Percentiles rank a stretch among this genome's conserved stretches.
Conservation (phyloP, 176 grass and related monocot genomes). For the Typha latifolia region DNA sequence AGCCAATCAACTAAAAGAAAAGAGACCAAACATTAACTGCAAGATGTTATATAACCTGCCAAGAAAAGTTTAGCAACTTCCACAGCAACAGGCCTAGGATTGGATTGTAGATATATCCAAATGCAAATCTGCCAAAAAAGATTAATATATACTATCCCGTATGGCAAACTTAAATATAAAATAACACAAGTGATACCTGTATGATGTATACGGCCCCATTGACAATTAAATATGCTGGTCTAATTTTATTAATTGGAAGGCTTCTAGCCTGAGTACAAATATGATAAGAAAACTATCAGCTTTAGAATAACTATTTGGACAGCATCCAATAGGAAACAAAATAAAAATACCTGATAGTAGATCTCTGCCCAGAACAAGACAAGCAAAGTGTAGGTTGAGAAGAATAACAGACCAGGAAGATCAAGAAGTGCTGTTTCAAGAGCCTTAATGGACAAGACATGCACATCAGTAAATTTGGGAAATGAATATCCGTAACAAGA, state of each 20-base stretch:
- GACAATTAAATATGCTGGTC: not conserved
- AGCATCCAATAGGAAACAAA: not conserved
- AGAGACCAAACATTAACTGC: not conserved
- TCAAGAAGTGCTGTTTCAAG: conserved; percentile 87
- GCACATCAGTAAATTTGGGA: no score
- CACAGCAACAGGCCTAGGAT: not conserved
- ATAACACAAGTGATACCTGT: conserved; percentile 1
- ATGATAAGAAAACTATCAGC: not conserved
- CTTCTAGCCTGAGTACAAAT: conserved; percentile 1
- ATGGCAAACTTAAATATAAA: not conserved
- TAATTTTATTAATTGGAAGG: conserved; percentile 1
- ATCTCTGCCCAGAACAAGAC: conserved; percentile 96
- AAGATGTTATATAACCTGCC: not conserved
- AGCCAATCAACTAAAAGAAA: no score
- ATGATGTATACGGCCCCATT: conserved; percentile 6
- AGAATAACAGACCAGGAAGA: conserved; percentile 83
- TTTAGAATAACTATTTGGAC: not conserved
- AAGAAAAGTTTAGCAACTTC: conserved; percentile 10
- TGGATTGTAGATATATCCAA: not conserved
- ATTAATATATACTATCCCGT: not conserved
- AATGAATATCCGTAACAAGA: no score
- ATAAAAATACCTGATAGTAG: conserved; percentile 50
- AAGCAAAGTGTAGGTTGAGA: conserved; percentile 78
- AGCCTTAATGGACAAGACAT: conserved; percentile 34
- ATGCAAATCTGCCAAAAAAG: conserved; percentile 2